Conservation (phyloP, 2,329 filamentous ascomycete species). For the Esteya vermicola region DNA sequence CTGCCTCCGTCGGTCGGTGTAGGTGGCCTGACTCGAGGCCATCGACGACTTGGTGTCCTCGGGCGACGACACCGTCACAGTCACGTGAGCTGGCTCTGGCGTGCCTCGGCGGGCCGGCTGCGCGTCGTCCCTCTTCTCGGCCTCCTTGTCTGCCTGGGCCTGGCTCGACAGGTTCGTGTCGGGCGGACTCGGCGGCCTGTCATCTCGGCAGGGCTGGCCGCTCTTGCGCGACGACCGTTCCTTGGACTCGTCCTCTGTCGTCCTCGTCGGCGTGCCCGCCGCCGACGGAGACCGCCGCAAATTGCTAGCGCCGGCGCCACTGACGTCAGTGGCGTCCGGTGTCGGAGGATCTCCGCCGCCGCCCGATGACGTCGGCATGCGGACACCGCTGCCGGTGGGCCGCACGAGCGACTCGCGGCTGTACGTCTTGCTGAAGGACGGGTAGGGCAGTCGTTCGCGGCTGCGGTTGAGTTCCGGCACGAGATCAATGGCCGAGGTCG, state of each 20-base stretch:
- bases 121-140: background rate
- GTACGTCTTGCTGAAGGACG: constrained; percentile 76
- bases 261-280: background rate
- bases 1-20: constrained; percentile 7
- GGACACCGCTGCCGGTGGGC: no score
- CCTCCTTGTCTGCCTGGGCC: background rate
- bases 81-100: constrained; percentile 10
- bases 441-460: constrained; percentile 52
- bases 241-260: background rate
- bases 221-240: constrained; percentile 20
- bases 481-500: constrained; percentile 20
- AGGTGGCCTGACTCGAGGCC: constrained; percentile 43
- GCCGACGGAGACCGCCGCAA: constrained; percentile 32
- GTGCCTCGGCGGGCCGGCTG: background rate
- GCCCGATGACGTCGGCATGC: constrained; percentile 8
- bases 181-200: constrained; percentile 46
- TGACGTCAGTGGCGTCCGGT: constrained; percentile 58
- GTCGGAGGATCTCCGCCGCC: constrained; percentile 42
- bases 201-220: constrained; percentile 18
- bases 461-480: constrained; percentile 31
- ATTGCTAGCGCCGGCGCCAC: constrained; percentile 24
- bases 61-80: constrained; percentile 7
- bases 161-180: constrained; percentile 43
- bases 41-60: constrained; percentile 29
- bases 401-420: constrained; percentile 76